Base-by-base conservation (phyloP, 306 rosid genomes). In the Cucurbita pepo region DNA sequence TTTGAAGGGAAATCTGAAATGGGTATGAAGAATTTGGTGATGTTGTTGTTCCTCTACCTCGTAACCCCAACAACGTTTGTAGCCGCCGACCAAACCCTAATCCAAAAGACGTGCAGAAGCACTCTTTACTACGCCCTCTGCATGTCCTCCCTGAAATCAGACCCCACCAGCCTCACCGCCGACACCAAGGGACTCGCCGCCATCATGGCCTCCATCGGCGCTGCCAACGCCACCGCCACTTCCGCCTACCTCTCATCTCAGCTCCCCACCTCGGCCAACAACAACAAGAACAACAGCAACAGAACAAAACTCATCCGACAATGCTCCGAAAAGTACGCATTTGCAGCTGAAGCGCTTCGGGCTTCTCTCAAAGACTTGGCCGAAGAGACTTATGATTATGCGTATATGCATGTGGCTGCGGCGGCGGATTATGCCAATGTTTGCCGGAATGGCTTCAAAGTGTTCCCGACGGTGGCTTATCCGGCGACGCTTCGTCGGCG, bases 381-480 rank as follows among this genome's bases (percentile, higher is more conserved):
- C 1, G 57, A 63, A 3, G 96, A 94, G 74, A 79, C 71, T 5
- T 89, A 83, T 61, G 99, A 94, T 70, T 91, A 91, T 80, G 96
- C 99, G 37, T 89, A 73, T 72, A 74, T 89, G 82, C 92, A 84
- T 77, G 82, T 89, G 2, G 66, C 84, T 52, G 99, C 97, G 0
- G 97, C 97, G 7, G 80, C 83, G 9, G 97, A 90, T 79, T 94
- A 94, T 74, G 95, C 99, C 13, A 94, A 85, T 76, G 88, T 80
- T 67, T 94, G 97, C 78, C 91, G 73, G 57, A 88, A 94, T 45
- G 88, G 83, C 10, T 91, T 94, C 71, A 87, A 63, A 64, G 57
- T 88, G 44, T 81, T 69, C 13, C 83, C 86, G 0, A 72, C 25
- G 30, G 81, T 87, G 81, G 75, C 56, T 74, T 91, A 94, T 77